A percentile compares a stretch with the other conserved stretches of the same genome.
These are phyloP conservation scores for Aphanomyces stellatus DNA, from an alignment of 352 stramenopile genomes.

Conservation along the genomic window DNA sequence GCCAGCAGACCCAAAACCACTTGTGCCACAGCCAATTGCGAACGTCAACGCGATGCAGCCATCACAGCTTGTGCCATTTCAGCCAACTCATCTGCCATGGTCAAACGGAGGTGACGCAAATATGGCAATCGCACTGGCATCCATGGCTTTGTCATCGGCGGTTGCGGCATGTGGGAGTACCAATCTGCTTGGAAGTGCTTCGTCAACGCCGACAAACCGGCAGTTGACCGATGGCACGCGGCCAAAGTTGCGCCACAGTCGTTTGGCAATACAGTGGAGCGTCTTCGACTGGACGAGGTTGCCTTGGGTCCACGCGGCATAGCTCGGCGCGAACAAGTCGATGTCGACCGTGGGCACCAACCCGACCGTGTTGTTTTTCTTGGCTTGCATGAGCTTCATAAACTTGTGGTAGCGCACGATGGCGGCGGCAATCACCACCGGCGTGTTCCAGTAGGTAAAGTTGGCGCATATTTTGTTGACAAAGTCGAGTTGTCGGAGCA, in stretches of 20 bases:
- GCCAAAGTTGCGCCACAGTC: slow-evolving; percentile 6
- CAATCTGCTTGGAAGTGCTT: background rate
- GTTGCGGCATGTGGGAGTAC: no score
- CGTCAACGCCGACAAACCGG: background rate
- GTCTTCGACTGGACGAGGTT: no score
- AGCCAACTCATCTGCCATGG: no score
- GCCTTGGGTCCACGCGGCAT: no score
- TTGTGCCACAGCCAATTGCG: no score
- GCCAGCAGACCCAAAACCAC: no score
- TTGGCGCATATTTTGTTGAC: slow-evolving; percentile 17
- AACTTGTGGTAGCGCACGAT: slow-evolving; percentile 15
- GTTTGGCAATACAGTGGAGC: no score
- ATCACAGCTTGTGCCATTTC: no score
- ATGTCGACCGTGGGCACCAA: slow-evolving; percentile 9
- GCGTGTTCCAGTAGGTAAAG: slow-evolving; percentile 4
- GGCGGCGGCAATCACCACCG: background rate
- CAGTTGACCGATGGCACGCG: background rate
- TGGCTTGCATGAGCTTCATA: slow-evolving; percentile 8
- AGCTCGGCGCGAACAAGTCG: slow-evolving; percentile 14
- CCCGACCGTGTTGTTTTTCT: slow-evolving; percentile 3
- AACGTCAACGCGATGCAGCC: no score
- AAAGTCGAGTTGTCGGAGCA: slow-evolving; percentile 18
- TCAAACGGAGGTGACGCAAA: background rate
- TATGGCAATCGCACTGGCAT: slow-evolving; percentile 12
- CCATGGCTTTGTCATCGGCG: no score